Evolutionary conservation across 257 asterid species (phyloP).

Genomic region (Solanum dulcamara): DNA sequence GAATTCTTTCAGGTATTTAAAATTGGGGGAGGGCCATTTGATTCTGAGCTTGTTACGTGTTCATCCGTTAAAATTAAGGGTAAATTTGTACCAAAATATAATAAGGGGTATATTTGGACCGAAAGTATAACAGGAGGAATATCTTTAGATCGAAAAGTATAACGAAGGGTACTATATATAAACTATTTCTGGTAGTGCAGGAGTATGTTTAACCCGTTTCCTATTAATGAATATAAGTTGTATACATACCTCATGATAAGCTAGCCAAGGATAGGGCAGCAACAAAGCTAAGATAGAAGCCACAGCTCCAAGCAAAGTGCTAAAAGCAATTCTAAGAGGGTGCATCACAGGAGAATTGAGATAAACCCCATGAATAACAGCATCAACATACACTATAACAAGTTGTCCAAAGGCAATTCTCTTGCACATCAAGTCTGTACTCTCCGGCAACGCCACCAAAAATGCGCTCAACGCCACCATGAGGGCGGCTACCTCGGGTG

Average conservation of each 20-base stretch:
- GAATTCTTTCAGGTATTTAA: too few relatives aligned
- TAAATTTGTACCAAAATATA: too few relatives aligned
- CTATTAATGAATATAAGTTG: neutral
- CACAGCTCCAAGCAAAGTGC: constrained; percentile 43
- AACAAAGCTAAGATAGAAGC: constrained; percentile 44
- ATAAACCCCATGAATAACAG: constrained; percentile 18
- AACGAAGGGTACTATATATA: too few relatives aligned
- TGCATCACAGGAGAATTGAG: constrained; percentile 12
- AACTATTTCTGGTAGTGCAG: too few relatives aligned
- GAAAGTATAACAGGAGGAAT: too few relatives aligned
- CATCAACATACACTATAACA: constrained; percentile 36
- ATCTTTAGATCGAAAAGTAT: too few relatives aligned
- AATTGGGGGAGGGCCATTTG: too few relatives aligned
- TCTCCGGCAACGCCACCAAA: constrained; percentile 40
- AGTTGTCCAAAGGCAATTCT: constrained; percentile 67
- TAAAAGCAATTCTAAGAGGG: constrained; percentile 42
- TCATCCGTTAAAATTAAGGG: too few relatives aligned
- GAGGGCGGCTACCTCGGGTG: constrained; percentile 17
- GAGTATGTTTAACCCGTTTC: too few relatives aligned
- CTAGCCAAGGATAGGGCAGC: constrained; percentile 46
- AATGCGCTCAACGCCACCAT: constrained; percentile 27
- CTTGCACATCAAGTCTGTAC: constrained; percentile 36
- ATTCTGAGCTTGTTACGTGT: too few relatives aligned
- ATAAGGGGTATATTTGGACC: too few relatives aligned
- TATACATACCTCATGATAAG: constrained; percentile 30